Evolutionary conservation across 495 filamentous ascomycete genomes (phyloP), one percentile per base, ranked within the genome.

Genomic region (Aspergillus sclerotiicarbonarius): DNA sequence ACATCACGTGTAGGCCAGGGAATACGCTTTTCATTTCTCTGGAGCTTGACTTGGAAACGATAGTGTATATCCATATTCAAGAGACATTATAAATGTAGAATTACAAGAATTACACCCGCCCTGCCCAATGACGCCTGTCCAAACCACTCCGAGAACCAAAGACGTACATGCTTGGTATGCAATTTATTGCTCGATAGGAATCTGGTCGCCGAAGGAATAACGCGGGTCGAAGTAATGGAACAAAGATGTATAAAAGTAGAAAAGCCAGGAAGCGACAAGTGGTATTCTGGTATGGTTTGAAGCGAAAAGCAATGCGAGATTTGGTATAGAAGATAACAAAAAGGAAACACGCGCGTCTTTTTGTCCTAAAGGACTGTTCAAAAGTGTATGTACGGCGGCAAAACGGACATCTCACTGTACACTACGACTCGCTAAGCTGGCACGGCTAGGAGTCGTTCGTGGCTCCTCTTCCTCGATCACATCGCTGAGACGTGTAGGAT

Each of bases 401-500:
- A 19, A 20, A 51, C 51, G 43, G 44, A 46, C 56, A 54, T 46
- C 57, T 55, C 57, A 72, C 37, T 70, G 71, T 59, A 76, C 58
- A 61, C 75, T 64, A 41, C 73, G 39, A 25, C 63, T 66, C 39
- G 63, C 63, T 13, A 73, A 62, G 49, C 83, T 84, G 18, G 82
- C 83, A 45, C 81, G 77, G 60, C 80, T 82, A 6, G 79, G 78
- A 61, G 76, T 86, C 35, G 83, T 85, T 43, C 84, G 72, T 57
- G 73, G 75, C 62, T 84, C 81, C 59, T 84, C 81, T 56, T 84
- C 81, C 51, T 98, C 94, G 9, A 94, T 80, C 10, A 98, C 92
- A 77, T 98, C 94, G 67, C 94, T 97, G 56, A 98, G 75, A 53
- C 94, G 79, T 3, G 93, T 97, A 0, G 93, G 93, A 74, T 98